These are phyloP conservation scores for Calocybe gambosa DNA, from an alignment of 1,284 basidiomycete species.

Conservation along the genomic window DNA sequence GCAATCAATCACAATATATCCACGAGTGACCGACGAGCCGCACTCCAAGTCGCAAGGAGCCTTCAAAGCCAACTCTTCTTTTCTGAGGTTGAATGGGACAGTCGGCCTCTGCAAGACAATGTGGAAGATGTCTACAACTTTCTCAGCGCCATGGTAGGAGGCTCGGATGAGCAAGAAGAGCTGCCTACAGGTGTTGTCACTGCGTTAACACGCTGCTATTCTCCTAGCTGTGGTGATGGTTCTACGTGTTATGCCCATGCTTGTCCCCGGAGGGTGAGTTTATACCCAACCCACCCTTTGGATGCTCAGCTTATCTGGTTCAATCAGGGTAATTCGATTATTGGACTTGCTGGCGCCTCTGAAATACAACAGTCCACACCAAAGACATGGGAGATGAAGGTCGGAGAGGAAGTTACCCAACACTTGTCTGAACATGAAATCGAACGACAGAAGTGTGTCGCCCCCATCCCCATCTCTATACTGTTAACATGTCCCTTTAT, in stretches of 20 bases:
- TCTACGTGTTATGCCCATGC: constrained; percentile 70
- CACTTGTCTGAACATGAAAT: constrained; percentile 74
- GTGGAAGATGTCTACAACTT: constrained; percentile 97
- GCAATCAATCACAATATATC: constrained; percentile 66
- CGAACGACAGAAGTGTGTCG: constrained; percentile 75
- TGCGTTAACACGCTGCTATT: constrained; percentile 78
- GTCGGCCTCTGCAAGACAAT: constrained; percentile 77
- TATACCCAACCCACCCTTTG: background rate
- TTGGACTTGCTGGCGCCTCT: constrained; percentile 6
- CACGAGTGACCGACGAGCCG: constrained; percentile 70
- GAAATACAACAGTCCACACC: constrained; percentile 12
- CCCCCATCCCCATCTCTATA: constrained; percentile 35
- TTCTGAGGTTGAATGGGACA: constrained; percentile 96
- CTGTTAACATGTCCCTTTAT: constrained; percentile 32
- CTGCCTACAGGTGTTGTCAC: constrained; percentile 83
- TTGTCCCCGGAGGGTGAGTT: constrained; percentile 62
- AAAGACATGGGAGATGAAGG: constrained; percentile 14
- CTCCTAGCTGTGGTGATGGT: constrained; percentile 67
- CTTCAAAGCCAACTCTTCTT: constrained; percentile 92
- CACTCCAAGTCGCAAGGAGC: constrained; percentile 82
- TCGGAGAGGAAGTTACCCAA: constrained; percentile 48
- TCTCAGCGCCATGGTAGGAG: constrained; percentile 77
- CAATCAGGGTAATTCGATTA: constrained; percentile 13
- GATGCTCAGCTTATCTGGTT: background rate
- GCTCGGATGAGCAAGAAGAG: constrained; percentile 60